Percentiles rank a stretch among this genome's conserved stretches.
phyloP scores from a whole-genome alignment of 768 basidiomycete genomes.

The Guyanaporus albipodus region DNA sequence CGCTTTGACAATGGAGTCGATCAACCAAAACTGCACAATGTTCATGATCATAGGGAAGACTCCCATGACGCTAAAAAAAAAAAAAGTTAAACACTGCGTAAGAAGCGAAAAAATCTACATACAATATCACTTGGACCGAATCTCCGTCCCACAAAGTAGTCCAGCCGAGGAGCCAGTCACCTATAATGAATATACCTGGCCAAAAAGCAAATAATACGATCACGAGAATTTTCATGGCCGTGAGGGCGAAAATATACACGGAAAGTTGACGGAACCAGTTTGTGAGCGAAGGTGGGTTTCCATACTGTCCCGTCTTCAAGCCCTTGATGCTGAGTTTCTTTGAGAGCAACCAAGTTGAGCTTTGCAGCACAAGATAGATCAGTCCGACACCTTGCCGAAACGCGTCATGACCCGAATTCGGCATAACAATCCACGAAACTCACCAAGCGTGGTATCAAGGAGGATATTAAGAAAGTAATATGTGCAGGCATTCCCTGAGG shows the following conservation, averaged over 20 bases:
- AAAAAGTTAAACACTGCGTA: constrained; percentile 6
- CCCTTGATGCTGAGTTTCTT: constrained; percentile 66
- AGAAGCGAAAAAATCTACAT: constrained; percentile 29
- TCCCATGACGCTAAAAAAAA: constrained; percentile 69
- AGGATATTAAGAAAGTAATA: constrained; percentile 92
- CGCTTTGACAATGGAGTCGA: constrained; percentile 89
- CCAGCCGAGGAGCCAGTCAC: constrained; percentile 87
- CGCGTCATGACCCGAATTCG: constrained; percentile 5
- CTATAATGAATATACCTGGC: constrained; percentile 67
- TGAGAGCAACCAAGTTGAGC: constrained; percentile 59
- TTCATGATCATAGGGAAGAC: constrained; percentile 89
- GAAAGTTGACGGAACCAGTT: constrained; percentile 77
- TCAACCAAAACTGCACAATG: constrained; percentile 89
- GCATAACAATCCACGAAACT: constrained; percentile 23
- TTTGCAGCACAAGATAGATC: constrained; percentile 69
- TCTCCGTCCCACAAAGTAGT: constrained; percentile 59
- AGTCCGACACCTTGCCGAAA: constrained; percentile 61
- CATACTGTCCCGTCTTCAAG: constrained; percentile 85
- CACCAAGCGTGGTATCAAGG: constrained; percentile 73
- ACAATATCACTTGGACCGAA: constrained; percentile 77
- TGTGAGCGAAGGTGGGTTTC: constrained; percentile 68
- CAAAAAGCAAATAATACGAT: constrained; percentile 67
- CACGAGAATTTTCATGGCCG: constrained; percentile 91
- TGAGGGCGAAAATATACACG: constrained; percentile 77
- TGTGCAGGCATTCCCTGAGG: constrained; percentile 81